Base-by-base conservation (phyloP, 2,329 filamentous ascomycete genomes). In the Aspergillus aculeatus region DNA sequence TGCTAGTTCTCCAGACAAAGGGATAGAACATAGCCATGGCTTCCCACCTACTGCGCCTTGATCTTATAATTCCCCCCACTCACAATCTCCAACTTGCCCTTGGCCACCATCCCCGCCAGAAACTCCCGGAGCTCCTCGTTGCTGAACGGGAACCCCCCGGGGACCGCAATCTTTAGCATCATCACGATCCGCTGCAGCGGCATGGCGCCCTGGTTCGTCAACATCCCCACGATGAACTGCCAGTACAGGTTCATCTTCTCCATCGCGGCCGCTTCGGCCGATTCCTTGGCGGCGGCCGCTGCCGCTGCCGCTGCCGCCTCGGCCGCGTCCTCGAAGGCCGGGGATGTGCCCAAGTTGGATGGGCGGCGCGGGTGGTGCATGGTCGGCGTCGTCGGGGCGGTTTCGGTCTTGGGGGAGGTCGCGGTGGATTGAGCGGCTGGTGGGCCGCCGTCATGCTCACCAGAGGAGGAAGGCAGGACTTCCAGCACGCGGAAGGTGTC, bases 161-260 rank as follows among this genome's bases (percentile, higher is more conserved):
- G 86, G 55, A 97, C 87, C 60, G 94, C 84, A 84, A 98, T 94
- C 77, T 91, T 92, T 82, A 99, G 83, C 91, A 98, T 97, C 89
- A 93, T 96, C 9, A 87, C 84, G 65, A 99, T 96, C 72, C 92
- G 86, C 57, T 82, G 82, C 60, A 93, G 79, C 54, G 90, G 88
- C 90, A 97, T 95, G 29, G 89, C 86, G 19, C 89, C 89, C 68
- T 92, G 89, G 75, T 97, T 97, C 62, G 92, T 97, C 76, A 99
- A 80, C 95, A 99, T 98, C 54, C 91, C 92, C 58, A 92, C 82
- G 60, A 99, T 92, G 73, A 96, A 98, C 69, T 93, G 89, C 86
- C 90, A 92, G 76, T 97, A 96, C 44, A 96, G 84, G 48, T 83
- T 81, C 74, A 85, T 86, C 69, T 87, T 86, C 73, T 91, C 89